Evolutionary conservation across 345 rosid species (phyloP).

Genomic region (Anacardium occidentale): DNA sequence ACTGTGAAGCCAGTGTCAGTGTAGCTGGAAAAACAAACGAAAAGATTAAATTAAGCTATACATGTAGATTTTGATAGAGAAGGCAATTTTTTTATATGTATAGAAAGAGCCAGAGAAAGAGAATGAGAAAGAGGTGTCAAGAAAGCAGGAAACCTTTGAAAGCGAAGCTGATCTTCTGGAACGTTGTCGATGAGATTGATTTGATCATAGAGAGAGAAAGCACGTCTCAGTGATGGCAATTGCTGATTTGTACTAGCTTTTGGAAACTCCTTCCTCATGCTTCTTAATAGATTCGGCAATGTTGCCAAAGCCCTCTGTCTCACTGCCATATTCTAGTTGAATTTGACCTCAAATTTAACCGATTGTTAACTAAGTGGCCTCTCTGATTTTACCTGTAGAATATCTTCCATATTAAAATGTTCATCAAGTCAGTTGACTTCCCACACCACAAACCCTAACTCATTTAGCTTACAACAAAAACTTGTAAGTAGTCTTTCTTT

Average conservation of each 20-base stretch:
- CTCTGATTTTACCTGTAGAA: background rate
- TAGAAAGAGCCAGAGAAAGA: background rate
- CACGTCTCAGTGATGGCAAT: conserved; percentile 76
- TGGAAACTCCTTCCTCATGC: conserved; percentile 36
- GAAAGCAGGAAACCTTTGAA: conserved; percentile 47
- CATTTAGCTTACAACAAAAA: background rate
- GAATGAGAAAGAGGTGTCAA: background rate
- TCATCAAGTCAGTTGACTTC: background rate
- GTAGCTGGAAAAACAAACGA: conserved; percentile 38
- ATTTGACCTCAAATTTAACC: background rate
- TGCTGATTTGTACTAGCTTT: conserved; percentile 19
- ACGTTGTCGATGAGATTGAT: conserved; percentile 86
- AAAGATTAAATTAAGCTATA: too few relatives aligned
- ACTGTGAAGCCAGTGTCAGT: conserved; percentile 79
- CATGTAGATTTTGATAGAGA: too few relatives aligned
- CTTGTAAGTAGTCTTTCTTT: too few relatives aligned
- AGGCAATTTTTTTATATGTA: background rate
- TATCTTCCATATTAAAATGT: background rate
- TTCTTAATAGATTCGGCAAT: conserved; percentile 57
- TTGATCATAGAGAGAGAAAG: conserved; percentile 93
- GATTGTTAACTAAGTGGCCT: background rate
- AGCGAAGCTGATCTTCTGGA: conserved; percentile 92
- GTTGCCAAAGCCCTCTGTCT: conserved; percentile 44
- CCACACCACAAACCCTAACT: background rate
- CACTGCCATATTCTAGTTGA: conserved; percentile 41